Base-by-base conservation (phyloP, 352 stramenopile species). In the Pythium sp. region DNA sequence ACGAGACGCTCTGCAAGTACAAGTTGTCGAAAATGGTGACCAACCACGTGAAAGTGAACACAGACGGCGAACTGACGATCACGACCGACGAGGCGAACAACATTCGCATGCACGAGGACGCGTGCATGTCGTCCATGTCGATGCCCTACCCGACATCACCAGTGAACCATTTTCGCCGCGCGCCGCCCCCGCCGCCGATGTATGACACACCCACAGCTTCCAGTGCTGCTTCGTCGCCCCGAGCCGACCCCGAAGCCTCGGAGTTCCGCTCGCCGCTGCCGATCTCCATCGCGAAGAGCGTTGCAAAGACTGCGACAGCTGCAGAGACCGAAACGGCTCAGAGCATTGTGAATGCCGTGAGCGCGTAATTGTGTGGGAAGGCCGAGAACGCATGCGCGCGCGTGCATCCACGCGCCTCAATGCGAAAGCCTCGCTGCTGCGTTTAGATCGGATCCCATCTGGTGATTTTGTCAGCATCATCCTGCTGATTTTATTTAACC, bases 11-110 rank as follows among this genome's bases (percentile, higher is more conserved):
- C 64, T 63, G 71, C 67, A 85, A 82, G 56, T 92, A 84, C 69
- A 79, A 82, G 41, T 75, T 94, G 54, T 72, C 75, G 63, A 90
- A 87, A 65, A 77, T 91, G 69, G 79, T 94, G 34, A 78, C 70
- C 32, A 92, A 92, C 65, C 46, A 79, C 56, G 84, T 92, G 38
- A 69, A 72, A 2, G 58, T 92, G 32, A 56, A 79, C 41, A 66
- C 79, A 8, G 72, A 90, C 55, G 82, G 82, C 28, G 64, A 58
- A 9, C 73, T 87, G 3, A 70, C 67, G 1, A 74, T 87, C 3
- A 49, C 80, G 46, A 89, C 81, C 9, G 73, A 81, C 1, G 80
- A 91, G 61, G 79, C 80, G 3, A 64, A 72, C 41, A 64, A 82
- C 49, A 67, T 91, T 55, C 84, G 84, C 11, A 75, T 90, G 22